Conservation (phyloP, 1,284 basidiomycete species). For the Dichomitus squalens region DNA sequence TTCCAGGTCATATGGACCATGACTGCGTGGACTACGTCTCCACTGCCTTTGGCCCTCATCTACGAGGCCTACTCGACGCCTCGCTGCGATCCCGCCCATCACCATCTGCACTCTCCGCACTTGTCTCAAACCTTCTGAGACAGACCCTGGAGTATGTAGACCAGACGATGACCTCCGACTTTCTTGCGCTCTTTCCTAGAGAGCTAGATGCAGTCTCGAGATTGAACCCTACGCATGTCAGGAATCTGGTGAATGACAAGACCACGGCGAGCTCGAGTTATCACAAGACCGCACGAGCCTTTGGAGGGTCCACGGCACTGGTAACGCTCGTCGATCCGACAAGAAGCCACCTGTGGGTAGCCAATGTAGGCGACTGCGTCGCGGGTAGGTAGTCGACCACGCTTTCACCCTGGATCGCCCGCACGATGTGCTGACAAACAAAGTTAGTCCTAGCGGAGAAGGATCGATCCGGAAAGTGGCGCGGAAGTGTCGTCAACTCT, state of each 20-base stretch:
- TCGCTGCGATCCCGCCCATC: slow-evolving; percentile 38
- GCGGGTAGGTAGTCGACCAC: slow-evolving; percentile 46
- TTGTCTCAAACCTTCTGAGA: slow-evolving; percentile 46
- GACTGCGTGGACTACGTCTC: slow-evolving; percentile 57
- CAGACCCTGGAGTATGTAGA: slow-evolving; percentile 45
- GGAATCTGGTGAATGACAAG: slow-evolving; percentile 29
- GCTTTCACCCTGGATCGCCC: slow-evolving; percentile 1
- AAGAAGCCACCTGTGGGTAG: slow-evolving; percentile 59
- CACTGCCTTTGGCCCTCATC: slow-evolving; percentile 45
- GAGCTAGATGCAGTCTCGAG: slow-evolving; percentile 23
- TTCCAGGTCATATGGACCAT: slow-evolving; percentile 61
- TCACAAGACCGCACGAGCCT: slow-evolving; percentile 45
- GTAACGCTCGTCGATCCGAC: slow-evolving; percentile 56
- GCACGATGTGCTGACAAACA: slow-evolving; percentile 10
- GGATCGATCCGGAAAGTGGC: slow-evolving; percentile 41
- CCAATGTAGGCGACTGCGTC: slow-evolving; percentile 67
- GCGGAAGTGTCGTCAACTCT: slow-evolving; percentile 46
- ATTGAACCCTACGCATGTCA: slow-evolving; percentile 30
- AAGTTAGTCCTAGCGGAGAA: slow-evolving; percentile 47
- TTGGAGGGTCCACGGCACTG: slow-evolving; percentile 65
- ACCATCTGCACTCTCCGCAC: slow-evolving; percentile 36
- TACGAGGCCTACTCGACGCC: slow-evolving; percentile 45
- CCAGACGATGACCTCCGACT: slow-evolving; percentile 44
- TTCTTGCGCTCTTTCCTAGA: slow-evolving; percentile 48
- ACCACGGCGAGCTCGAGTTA: slow-evolving; percentile 29